These are phyloP conservation scores for Silybum marianum DNA, from an alignment of 129 eudicot genomes.

Conservation along the genomic window DNA sequence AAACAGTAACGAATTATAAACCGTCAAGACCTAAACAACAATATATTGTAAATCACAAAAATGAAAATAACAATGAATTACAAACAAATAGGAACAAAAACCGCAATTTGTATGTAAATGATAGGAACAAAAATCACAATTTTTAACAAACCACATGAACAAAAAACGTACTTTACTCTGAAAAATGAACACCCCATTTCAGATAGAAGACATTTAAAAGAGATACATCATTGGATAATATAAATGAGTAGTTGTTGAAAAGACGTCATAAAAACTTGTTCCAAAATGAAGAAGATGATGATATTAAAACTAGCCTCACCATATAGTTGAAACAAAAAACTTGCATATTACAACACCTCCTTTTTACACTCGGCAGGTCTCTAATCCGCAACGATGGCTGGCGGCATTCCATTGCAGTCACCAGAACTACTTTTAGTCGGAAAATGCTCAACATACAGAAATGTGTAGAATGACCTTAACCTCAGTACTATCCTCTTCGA, in stretches of 20 bases:
- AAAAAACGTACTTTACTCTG: too few species aligned
- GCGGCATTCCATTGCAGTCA: conserved; percentile 21
- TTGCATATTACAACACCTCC: conserved; percentile 25
- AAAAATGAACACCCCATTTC: not conserved
- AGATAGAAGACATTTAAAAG: not conserved
- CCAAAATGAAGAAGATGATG: not conserved
- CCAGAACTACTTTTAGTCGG: not conserved
- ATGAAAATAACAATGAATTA: too few species aligned
- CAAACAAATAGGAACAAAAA: too few species aligned
- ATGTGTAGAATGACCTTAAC: conserved; percentile 8
- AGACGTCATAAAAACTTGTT: conserved; percentile 14
- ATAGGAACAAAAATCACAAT: too few species aligned
- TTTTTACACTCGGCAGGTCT: conserved; percentile 22
- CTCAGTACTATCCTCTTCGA: conserved; percentile 20
- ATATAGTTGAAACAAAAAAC: conserved; percentile 12
- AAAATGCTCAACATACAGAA: conserved; percentile 7
- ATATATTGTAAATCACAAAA: too few species aligned
- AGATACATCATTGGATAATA: not conserved
- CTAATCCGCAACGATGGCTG: conserved; percentile 3
- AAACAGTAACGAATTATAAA: too few species aligned
- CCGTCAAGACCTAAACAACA: too few species aligned
- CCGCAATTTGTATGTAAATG: too few species aligned
- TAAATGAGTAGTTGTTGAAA: not conserved
- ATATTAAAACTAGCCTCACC: conserved; percentile 18
- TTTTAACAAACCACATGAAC: too few species aligned